Conservation (phyloP, 2,329 filamentous ascomycete genomes). For the Ilyonectria robusta region DNA sequence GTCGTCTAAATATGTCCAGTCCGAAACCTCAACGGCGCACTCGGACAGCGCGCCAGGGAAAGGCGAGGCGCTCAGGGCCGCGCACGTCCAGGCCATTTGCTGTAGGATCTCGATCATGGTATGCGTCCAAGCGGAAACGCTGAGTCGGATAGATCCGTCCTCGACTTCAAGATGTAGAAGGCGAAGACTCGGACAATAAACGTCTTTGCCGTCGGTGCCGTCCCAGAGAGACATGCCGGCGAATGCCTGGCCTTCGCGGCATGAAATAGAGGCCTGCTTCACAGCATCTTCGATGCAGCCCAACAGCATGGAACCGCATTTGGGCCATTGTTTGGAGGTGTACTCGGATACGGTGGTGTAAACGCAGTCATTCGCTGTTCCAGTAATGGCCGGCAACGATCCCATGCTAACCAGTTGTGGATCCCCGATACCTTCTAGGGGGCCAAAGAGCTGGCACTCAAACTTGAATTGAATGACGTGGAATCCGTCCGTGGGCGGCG, state of each 20-base stretch:
- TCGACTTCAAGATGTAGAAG: slow-evolving; percentile 55
- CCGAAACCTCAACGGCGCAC: slow-evolving; percentile 48
- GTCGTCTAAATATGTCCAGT: slow-evolving; percentile 52
- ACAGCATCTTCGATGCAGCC: slow-evolving; percentile 52
- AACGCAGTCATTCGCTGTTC: slow-evolving; percentile 52
- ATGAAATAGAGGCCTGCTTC: slow-evolving; percentile 45
- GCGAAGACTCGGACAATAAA: slow-evolving; percentile 50
- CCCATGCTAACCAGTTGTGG: slow-evolving; percentile 49
- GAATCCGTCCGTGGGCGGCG: slow-evolving; percentile 53
- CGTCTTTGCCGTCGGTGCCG: slow-evolving; percentile 44
- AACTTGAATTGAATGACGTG: slow-evolving; percentile 55
- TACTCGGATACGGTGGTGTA: slow-evolving; percentile 54
- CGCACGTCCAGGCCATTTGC: slow-evolving; percentile 56
- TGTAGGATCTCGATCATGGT: slow-evolving; percentile 55
- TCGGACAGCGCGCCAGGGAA: slow-evolving; percentile 51
- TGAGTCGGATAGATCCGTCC: slow-evolving; percentile 50
- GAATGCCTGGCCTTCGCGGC: slow-evolving; percentile 44
- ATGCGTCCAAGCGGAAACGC: slow-evolving; percentile 53
- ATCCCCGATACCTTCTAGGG: slow-evolving; percentile 48
- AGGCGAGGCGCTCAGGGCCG: slow-evolving; percentile 53
- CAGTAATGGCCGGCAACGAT: slow-evolving; percentile 52
- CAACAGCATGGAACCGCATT: slow-evolving; percentile 49
- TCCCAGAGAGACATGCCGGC: slow-evolving; percentile 56
- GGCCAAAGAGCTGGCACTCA: slow-evolving; percentile 52
- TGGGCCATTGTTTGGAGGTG: slow-evolving; percentile 50